Percentiles rank a stretch among this genome's conserved stretches.
Conservation (phyloP, 2,329 filamentous ascomycete species). For the Fusarium transvaalense region DNA sequence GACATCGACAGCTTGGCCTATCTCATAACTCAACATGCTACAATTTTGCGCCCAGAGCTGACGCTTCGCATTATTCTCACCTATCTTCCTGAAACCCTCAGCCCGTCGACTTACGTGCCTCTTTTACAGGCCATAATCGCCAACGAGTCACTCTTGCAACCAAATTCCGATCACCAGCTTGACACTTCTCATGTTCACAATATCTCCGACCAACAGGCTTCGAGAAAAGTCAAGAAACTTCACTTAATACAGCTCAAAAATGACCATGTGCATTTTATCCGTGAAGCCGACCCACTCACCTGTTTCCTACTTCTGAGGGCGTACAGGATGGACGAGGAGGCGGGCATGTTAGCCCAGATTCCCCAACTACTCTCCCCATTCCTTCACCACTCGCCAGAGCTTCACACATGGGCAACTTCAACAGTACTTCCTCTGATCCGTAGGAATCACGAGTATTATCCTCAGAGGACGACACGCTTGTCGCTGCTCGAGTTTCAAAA, state of each 20-base stretch:
- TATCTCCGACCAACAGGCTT: constrained; percentile 72
- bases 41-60: constrained; percentile 72
- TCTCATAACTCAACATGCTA: constrained; percentile 68
- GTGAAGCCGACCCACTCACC: constrained; percentile 67
- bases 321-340: constrained; percentile 76
- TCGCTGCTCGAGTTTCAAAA: constrained; percentile 74
- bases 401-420: constrained; percentile 77
- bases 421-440: constrained; percentile 76
- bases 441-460: constrained; percentile 78
- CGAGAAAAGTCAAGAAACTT: constrained; percentile 73
- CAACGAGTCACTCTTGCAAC: constrained; percentile 58
- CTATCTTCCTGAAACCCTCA: constrained; percentile 78
- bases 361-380: constrained; percentile 78
- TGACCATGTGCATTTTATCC: constrained; percentile 61
- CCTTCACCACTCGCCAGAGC: constrained; percentile 68
- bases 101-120: constrained; percentile 71
- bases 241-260: constrained; percentile 69
- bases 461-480: constrained; percentile 60
- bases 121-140: constrained; percentile 70
- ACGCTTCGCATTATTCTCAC: constrained; percentile 80
- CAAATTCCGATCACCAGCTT: constrained; percentile 59
- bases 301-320: constrained; percentile 77
- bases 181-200: constrained; percentile 68
- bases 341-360: constrained; percentile 77
- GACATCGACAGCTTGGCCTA: constrained; percentile 73